Evolutionary conservation across 2,329 filamentous ascomycete species (phyloP).

Genomic region (Harringtonia lauricola): DNA sequence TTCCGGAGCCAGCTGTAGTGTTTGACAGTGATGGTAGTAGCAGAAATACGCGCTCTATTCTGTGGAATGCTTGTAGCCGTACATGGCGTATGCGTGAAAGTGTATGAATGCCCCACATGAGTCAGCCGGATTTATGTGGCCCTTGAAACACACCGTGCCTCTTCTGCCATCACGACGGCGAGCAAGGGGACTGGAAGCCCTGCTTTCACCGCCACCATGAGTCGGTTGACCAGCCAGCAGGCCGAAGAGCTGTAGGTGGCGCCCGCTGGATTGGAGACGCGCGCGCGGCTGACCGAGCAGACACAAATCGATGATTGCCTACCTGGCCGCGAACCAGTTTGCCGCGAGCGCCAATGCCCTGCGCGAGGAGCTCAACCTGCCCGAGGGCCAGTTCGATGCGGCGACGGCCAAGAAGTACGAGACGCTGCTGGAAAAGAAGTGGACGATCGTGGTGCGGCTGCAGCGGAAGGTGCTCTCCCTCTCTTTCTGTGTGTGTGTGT

Average conservation of each 20-base stretch:
- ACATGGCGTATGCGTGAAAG: too few species aligned
- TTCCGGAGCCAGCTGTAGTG: too few species aligned
- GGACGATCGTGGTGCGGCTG: conserved; percentile 87
- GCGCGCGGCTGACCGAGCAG: conserved; percentile 30
- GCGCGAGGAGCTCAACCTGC: conserved; percentile 65
- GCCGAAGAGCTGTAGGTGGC: conserved; percentile 74
- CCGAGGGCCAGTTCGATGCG: conserved; percentile 56
- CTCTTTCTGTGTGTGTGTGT: background rate
- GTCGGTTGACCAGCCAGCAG: conserved; percentile 64
- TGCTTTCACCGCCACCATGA: conserved; percentile 39
- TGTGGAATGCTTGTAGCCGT: too few species aligned
- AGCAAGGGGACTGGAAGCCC: background rate
- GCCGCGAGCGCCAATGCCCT: conserved; percentile 58
- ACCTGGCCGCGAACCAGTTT: conserved; percentile 65
- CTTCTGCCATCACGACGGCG: background rate
- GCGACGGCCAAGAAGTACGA: conserved; percentile 89
- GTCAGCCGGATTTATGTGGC: background rate
- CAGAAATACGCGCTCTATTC: too few species aligned
- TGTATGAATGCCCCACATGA: too few species aligned
- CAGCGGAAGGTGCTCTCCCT: conserved; percentile 71
- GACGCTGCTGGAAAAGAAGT: conserved; percentile 91
- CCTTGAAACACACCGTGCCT: background rate
- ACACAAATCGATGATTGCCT: conserved; percentile 89
- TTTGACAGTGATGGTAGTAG: too few species aligned
- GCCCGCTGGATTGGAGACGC: background rate